Evolutionary conservation across 306 rosid species (phyloP), one percentile per base, ranked within the genome.

Genomic region (Lotus japonicus): DNA sequence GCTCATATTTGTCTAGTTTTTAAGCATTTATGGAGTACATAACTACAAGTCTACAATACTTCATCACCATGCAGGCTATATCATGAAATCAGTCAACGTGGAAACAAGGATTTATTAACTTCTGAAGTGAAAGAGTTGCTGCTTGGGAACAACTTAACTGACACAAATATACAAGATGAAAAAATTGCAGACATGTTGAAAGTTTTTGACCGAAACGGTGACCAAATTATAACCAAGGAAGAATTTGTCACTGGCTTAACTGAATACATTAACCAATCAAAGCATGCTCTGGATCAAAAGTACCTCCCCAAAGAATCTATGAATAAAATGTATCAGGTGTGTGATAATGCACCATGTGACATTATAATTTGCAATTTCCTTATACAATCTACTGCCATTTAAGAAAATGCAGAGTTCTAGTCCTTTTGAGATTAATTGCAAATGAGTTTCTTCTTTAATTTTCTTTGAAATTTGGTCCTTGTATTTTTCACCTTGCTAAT

Each of bases 191-290:
- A 64, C 73, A 71, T 81, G 64, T 73, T 86, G 52, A 77, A 71
- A 71, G 23, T 26, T 46, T 86, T 86, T 64, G 91, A 86, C 77
- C 53, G 76, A 23, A 61, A 81, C 66, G 67, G 65, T 43, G 86
- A 86, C 71, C 80, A 84, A 41, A 59, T 76, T 64, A 81, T 86
- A 59, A 76, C 67, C 58, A 73, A 77, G 74, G 83, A 83, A 46
- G 91, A 86, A 71, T 86, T 86, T 72, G 84, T 84, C 44, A 41
- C 13, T 58, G 91, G 91, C 52, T 73, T 84, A 68, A 81, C 81
- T 46, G 84, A 79, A 62, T 78, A 81, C 64, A 77, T 83, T 59
- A 64, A 79, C 60, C 71, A 79, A 80, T 68, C 82, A 28, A 68
- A 58, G 31, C 84, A 79, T 76, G 84, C 84, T 64, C 11, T 83